Conservation (phyloP, 2,329 filamentous ascomycete genomes). For the Diaporthe eres region DNA sequence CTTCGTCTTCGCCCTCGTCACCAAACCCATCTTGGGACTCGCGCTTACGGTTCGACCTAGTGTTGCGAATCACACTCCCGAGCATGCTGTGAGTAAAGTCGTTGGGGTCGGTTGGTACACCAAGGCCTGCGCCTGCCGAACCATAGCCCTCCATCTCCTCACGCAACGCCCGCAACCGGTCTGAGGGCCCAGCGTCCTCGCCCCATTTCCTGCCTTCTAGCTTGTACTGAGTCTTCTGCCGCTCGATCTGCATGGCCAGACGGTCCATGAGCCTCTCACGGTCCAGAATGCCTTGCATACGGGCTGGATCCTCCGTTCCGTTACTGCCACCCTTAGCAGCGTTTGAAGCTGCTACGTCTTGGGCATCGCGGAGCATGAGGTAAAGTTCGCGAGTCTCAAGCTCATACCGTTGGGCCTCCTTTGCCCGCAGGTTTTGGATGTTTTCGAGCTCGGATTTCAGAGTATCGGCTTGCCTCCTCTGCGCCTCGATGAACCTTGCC, state of each 20-base stretch:
- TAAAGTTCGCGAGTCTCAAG: slow-evolving; percentile 96
- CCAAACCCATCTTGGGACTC: slow-evolving; percentile 47
- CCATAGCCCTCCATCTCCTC: slow-evolving; percentile 87
- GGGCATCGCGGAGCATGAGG: slow-evolving; percentile 97
- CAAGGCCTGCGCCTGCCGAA: slow-evolving; percentile 60
- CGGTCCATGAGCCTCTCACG: slow-evolving; percentile 93
- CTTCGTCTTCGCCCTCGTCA: slow-evolving; percentile 69
- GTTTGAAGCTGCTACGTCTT: slow-evolving; percentile 93
- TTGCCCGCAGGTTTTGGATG: slow-evolving; percentile 85
- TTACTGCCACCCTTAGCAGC: slow-evolving; percentile 71
- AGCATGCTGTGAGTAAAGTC: slow-evolving; percentile 82
- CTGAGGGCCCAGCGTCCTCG: slow-evolving; percentile 85
- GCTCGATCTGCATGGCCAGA: slow-evolving; percentile 93
- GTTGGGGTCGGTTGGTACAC: slow-evolving; percentile 64
- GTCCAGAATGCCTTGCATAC: slow-evolving; percentile 93
- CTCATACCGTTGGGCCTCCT: slow-evolving; percentile 95
- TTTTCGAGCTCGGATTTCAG: slow-evolving; percentile 92
- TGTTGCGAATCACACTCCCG: slow-evolving; percentile 77
- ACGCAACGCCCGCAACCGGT: slow-evolving; percentile 89
- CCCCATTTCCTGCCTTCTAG: slow-evolving; percentile 94
- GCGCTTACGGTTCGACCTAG: slow-evolving; percentile 59
- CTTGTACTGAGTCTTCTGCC: slow-evolving; percentile 98
- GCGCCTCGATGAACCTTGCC: slow-evolving; percentile 88
- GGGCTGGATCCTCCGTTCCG: slow-evolving; percentile 76
- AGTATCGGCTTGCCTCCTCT: slow-evolving; percentile 86